phyloP scores from a whole-genome alignment of 352 stramenopile genomes.

The Blastocystis sp. region DNA sequence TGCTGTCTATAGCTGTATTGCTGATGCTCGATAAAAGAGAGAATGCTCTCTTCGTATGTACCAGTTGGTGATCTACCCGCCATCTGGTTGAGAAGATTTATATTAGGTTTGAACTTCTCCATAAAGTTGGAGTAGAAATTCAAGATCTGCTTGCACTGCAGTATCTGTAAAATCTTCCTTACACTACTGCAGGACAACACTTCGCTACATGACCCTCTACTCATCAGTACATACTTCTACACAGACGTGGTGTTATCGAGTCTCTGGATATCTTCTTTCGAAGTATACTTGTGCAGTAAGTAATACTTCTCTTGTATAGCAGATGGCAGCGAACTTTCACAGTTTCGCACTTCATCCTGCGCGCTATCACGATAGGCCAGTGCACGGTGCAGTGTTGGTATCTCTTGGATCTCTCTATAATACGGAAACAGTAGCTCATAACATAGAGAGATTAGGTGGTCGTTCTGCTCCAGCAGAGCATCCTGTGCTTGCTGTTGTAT shows the following conservation, averaged over 20 bases:
- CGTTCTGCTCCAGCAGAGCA: background rate
- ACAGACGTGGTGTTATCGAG: background rate
- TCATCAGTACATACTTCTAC: background rate
- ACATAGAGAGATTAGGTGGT: background rate
- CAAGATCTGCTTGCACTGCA: background rate
- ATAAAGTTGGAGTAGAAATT: constrained; percentile 26
- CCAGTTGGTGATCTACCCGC: background rate
- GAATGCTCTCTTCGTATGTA: background rate
- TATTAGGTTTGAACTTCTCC: background rate
- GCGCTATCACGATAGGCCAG: background rate
- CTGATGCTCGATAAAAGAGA: background rate
- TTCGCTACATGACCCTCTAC: background rate
- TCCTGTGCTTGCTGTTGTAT: background rate
- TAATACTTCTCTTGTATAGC: background rate
- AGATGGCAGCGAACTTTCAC: background rate
- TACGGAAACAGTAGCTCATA: background rate
- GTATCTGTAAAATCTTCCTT: background rate
- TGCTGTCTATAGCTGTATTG: background rate
- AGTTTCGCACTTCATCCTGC: background rate
- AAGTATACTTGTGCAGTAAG: background rate
- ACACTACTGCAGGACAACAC: background rate
- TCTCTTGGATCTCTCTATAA: background rate
- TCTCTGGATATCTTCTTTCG: background rate
- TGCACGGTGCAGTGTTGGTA: background rate
- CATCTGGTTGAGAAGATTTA: background rate